Conservation (phyloP, 306 rosid species). For the Carpinus viminea region DNA sequence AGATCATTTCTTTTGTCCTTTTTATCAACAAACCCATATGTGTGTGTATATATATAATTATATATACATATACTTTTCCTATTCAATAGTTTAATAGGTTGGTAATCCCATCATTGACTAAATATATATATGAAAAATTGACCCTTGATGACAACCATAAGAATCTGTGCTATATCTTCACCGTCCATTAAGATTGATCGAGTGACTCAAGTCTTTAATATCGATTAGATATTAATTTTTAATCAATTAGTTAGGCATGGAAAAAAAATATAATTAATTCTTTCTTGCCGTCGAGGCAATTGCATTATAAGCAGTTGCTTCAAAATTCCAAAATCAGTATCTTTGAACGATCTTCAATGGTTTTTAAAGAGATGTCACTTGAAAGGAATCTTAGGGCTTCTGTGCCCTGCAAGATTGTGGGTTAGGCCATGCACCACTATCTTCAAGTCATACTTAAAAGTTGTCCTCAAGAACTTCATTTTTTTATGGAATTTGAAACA, state of each 20-base stretch:
- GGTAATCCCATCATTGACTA: neutral
- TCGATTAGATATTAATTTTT: neutral
- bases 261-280: neutral
- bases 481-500: no score
- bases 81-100: neutral
- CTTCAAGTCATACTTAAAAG: neutral
- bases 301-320: constrained; percentile 24
- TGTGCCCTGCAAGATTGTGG: neutral
- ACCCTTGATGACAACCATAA: neutral
- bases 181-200: neutral
- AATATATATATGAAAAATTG: neutral
- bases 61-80: neutral
- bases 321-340: constrained; percentile 46
- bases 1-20: no score
- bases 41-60: no score
- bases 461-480: no score
- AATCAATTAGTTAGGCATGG: constrained; percentile 7
- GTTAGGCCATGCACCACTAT: neutral
- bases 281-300: constrained; percentile 25
- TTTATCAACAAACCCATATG: no score
- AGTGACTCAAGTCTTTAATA: neutral
- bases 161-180: neutral
- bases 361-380: constrained; percentile 12
- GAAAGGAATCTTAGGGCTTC: constrained; percentile 37
- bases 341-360: constrained; percentile 45